Conservation (phyloP, 139 green algal genomes). For the Volvox reticuliferus region DNA sequence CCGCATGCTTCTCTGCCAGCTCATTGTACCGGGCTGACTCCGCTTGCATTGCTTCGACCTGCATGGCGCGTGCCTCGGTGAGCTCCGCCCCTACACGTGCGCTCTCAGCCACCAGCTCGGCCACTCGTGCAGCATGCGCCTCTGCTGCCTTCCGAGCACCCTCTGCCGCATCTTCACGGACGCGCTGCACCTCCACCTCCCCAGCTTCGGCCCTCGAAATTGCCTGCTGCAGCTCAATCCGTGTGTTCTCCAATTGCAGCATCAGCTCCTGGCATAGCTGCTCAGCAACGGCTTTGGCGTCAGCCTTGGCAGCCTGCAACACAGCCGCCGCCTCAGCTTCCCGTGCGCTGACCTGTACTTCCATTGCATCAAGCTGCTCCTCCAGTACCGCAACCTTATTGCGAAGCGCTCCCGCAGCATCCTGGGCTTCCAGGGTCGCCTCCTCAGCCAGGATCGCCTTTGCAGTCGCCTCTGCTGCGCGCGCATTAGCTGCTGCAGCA, state of each 20-base stretch:
- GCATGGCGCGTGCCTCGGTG: not conserved
- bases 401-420: not conserved
- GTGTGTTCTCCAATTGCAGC: not conserved
- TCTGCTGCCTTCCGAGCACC: not conserved
- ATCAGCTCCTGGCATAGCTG: not conserved
- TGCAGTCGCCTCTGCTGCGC: not conserved
- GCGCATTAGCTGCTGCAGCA: not conserved
- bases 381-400: not conserved
- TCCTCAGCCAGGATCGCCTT: not conserved
- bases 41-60: not conserved
- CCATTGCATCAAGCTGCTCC: not conserved
- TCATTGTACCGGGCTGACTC: not conserved
- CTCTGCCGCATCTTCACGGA: not conserved
- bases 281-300: not conserved
- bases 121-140: not conserved
- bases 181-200: not conserved
- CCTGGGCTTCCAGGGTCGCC: not conserved
- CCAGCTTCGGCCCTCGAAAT: not conserved
- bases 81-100: not conserved
- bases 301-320: not conserved
- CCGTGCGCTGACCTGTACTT: not conserved
- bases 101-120: not conserved
- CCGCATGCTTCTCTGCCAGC: conserved; percentile 24
- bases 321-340: not conserved
- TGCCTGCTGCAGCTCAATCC: not conserved